A percentile compares a stretch with the other conserved stretches of the same genome.
phyloP scores from a whole-genome alignment of 208 protist genomes.

The Leishmania martiniquensis region DNA sequence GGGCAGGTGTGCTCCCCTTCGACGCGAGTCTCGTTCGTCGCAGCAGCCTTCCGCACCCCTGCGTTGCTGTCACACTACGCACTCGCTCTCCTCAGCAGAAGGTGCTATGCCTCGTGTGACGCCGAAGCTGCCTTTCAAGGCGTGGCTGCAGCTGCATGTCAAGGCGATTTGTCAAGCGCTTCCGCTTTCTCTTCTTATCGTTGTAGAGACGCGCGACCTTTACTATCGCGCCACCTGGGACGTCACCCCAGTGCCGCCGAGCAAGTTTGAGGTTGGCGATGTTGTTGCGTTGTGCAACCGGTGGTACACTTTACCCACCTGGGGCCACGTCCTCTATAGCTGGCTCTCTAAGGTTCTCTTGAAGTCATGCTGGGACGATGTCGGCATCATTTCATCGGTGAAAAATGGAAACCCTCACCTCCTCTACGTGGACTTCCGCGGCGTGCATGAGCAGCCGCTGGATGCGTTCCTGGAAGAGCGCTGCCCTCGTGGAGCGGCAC shows the following conservation, averaged over 20 bases:
- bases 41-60: not conserved
- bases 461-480: conserved; percentile 64
- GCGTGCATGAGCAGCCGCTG: conserved; percentile 62
- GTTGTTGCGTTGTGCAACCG: conserved; percentile 87
- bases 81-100: not conserved
- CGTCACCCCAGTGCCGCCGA: conserved; percentile 44
- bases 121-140: conserved; percentile 59
- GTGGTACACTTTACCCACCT: conserved; percentile 88
- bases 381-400: conserved; percentile 64
- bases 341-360: conserved; percentile 79
- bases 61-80: not conserved
- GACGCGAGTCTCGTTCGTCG: not conserved
- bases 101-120: conserved; percentile 51
- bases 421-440: conserved; percentile 71
- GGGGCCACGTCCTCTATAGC: conserved; percentile 74
- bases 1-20: not conserved
- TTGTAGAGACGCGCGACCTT: conserved; percentile 78
- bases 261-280: conserved; percentile 72
- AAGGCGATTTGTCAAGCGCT: conserved; percentile 84
- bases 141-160: conserved; percentile 61
- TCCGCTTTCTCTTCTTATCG: conserved; percentile 74
- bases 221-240: conserved; percentile 88
- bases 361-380: conserved; percentile 90
- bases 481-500: conserved; percentile 65
- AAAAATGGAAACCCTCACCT: conserved; percentile 63